A percentile compares a stretch with the other conserved stretches of the same genome.
Evolutionary conservation across 2,329 filamentous ascomycete genomes (phyloP).

Genomic region (Dactylella cylindrospora): DNA sequence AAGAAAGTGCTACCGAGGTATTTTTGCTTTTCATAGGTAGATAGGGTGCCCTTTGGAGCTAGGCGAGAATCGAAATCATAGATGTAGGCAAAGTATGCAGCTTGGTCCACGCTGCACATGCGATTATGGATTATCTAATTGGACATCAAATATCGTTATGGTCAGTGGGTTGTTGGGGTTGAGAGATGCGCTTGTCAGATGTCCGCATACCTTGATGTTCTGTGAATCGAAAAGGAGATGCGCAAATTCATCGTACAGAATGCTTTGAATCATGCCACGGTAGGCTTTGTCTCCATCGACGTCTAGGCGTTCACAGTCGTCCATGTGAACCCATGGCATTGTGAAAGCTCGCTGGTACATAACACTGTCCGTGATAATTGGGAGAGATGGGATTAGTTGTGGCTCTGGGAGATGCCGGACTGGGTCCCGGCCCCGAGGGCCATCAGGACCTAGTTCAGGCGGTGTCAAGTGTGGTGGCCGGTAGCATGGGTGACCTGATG

Average conservation of each 20-base stretch:
- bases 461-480: slow-evolving; percentile 7
- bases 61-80: slow-evolving; percentile 17
- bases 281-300: slow-evolving; percentile 15
- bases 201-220: too few species aligned
- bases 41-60: not conserved
- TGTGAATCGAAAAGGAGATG: not conserved
- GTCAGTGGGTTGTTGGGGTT: too few species aligned
- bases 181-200: too few species aligned
- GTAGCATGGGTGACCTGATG: slow-evolving; percentile 9
- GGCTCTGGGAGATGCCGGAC: slow-evolving; percentile 13
- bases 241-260: slow-evolving; percentile 8
- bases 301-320: slow-evolving; percentile 4
- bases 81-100: slow-evolving; percentile 8
- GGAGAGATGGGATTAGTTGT: slow-evolving; percentile 9
- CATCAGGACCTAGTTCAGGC: not conserved
- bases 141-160: too few species aligned
- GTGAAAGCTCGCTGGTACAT: slow-evolving; percentile 10
- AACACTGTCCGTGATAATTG: not conserved
- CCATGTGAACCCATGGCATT: not conserved
- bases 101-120: slow-evolving; percentile 2
- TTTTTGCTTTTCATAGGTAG: not conserved
- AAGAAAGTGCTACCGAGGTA: slow-evolving; percentile 12
- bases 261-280: slow-evolving; percentile 16
- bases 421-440: slow-evolving; percentile 5
- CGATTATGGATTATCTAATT: not conserved